Conservation (phyloP, 768 basidiomycete genomes). For the Leccinum arenicola region DNA sequence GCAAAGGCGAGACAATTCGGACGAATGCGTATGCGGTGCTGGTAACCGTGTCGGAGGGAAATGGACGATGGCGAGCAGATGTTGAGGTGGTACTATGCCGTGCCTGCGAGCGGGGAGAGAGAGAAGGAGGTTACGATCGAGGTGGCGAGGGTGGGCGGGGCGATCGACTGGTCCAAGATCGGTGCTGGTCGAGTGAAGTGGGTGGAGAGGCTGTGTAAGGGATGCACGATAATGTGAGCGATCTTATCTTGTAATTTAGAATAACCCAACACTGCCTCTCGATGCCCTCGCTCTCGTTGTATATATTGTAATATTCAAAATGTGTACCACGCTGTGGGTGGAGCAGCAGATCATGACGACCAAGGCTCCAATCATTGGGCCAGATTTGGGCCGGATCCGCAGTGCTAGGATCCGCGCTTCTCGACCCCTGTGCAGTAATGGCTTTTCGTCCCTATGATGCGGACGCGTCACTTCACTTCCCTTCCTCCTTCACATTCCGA, state of each 20-base stretch:
- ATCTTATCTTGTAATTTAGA: not conserved
- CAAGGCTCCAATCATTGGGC: too few species aligned
- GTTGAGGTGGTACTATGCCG: conserved; percentile 49
- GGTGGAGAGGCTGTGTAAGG: conserved; percentile 11
- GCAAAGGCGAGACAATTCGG: conserved; percentile 9
- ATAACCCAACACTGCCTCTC: too few species aligned
- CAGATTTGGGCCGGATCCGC: not conserved
- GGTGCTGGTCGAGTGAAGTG: not conserved
- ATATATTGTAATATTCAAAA: too few species aligned
- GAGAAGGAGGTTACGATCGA: conserved; percentile 38
- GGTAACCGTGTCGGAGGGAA: conserved; percentile 46
- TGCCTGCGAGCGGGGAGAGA: conserved; percentile 27
- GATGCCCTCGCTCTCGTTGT: too few species aligned
- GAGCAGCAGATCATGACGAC: too few species aligned
- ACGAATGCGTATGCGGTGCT: conserved; percentile 35
- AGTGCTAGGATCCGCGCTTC: too few species aligned
- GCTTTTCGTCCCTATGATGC: too few species aligned
- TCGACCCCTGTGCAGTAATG: too few species aligned
- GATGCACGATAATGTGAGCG: conserved; percentile 25
- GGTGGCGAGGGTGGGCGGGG: conserved; percentile 41
- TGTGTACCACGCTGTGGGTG: too few species aligned
- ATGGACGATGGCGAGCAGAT: conserved; percentile 48
- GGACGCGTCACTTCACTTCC: too few species aligned
- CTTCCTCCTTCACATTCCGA: too few species aligned
- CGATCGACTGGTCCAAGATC: conserved; percentile 28